These are phyloP conservation scores for Mortierella sp. DNA, from an alignment of 371 early-diverging fungal species.

Conservation along the genomic window DNA sequence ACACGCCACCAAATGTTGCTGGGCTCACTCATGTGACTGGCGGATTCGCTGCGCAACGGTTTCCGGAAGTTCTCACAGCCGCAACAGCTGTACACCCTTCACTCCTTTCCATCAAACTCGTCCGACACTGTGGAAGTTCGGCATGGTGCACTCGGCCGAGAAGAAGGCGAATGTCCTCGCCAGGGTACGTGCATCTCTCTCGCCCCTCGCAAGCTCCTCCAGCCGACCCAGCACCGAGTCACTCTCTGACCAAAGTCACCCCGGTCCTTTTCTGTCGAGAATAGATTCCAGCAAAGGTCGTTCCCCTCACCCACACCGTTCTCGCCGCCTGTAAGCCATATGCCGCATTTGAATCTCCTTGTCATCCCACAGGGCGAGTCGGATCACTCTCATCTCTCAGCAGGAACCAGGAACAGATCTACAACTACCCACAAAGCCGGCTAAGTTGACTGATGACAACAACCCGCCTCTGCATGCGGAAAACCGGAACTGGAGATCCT, in stretches of 20 bases:
- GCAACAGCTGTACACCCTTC: too few relatives aligned
- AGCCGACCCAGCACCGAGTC: neutral
- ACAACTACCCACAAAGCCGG: too few relatives aligned
- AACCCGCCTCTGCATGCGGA: too few relatives aligned
- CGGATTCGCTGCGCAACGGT: too few relatives aligned
- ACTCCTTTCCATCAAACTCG: too few relatives aligned
- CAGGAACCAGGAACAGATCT: neutral
- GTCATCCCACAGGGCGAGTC: neutral
- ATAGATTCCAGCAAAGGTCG: neutral
- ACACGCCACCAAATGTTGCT: too few relatives aligned
- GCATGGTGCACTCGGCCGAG: conserved; percentile 26
- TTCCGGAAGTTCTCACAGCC: too few relatives aligned
- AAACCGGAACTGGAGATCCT: too few relatives aligned
- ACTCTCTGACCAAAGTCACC: conserved; percentile 13
- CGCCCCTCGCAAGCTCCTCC: neutral
- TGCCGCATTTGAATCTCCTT: neutral
- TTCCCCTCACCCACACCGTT: conserved; percentile 24
- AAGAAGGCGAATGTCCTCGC: conserved; percentile 31
- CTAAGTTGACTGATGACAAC: too few relatives aligned
- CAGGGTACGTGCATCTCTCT: conserved; percentile 15
- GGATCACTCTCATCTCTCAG: neutral
- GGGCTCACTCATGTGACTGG: too few relatives aligned
- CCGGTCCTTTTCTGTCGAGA: neutral
- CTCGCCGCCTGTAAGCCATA: conserved; percentile 33
- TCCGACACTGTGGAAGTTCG: too few relatives aligned